phyloP scores from a whole-genome alignment of 352 stramenopile genomes.

The Phytophthora aleatoria region DNA sequence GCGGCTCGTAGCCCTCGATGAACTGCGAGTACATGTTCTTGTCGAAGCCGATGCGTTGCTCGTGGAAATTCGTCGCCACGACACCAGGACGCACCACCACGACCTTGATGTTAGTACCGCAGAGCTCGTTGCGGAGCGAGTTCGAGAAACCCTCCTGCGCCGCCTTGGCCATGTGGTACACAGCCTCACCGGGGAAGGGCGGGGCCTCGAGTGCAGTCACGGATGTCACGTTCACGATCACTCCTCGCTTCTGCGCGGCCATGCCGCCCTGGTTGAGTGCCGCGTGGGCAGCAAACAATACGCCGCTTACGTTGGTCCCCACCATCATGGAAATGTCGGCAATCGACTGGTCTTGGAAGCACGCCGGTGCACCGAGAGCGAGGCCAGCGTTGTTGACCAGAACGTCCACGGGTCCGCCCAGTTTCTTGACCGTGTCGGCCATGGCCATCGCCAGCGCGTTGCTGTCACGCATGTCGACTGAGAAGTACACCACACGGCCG shows the following conservation, averaged over 20 bases:
- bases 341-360: slow-evolving; percentile 33
- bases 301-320: slow-evolving; percentile 31
- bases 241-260: slow-evolving; percentile 22
- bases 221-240: slow-evolving; percentile 37
- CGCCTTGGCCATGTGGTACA: slow-evolving; percentile 35
- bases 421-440: slow-evolving; percentile 12
- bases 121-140: slow-evolving; percentile 30
- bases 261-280: slow-evolving; percentile 34
- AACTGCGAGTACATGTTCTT: slow-evolving; percentile 29
- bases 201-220: slow-evolving; percentile 34
- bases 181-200: slow-evolving; percentile 32
- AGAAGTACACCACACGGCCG: slow-evolving; percentile 13
- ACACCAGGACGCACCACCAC: slow-evolving; percentile 36
- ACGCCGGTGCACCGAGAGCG: slow-evolving; percentile 25
- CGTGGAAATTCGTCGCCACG: slow-evolving; percentile 40
- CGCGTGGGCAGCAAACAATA: slow-evolving; percentile 30
- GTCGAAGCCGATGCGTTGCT: slow-evolving; percentile 38
- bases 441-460: slow-evolving; percentile 19
- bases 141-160: slow-evolving; percentile 39
- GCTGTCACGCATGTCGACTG: slow-evolving; percentile 26
- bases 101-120: slow-evolving; percentile 39
- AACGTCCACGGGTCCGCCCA: slow-evolving; percentile 28
- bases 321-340: slow-evolving; percentile 34
- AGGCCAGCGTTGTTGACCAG: slow-evolving; percentile 38
- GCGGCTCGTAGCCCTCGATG: slow-evolving; percentile 36